Percentiles rank a stretch among this genome's conserved stretches.
Evolutionary conservation across 345 rosid genomes (phyloP).

Genomic region (Populus nigra): DNA sequence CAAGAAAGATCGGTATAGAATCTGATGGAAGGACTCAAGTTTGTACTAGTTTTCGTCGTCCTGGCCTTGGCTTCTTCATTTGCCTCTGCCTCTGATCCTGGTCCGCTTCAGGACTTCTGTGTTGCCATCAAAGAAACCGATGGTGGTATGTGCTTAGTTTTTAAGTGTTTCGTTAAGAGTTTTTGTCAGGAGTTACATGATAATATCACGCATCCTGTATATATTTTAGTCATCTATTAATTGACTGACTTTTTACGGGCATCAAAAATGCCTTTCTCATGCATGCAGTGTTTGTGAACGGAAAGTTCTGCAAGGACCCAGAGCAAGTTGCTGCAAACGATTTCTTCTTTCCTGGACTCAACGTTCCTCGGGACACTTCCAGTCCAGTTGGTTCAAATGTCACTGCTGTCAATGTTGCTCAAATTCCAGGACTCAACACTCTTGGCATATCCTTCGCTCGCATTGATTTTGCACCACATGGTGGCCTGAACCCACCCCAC

Average conservation of each 20-base stretch:
- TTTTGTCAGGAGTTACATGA: too few species aligned
- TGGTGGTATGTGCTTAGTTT: neutral
- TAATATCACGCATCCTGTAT: too few species aligned
- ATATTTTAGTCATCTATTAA: neutral
- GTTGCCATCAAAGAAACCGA: neutral
- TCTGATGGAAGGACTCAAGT: neutral
- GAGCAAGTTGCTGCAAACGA: neutral
- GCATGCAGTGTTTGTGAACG: conserved; percentile 7
- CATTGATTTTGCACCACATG: neutral
- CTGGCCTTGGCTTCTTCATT: neutral
- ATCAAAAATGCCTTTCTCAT: neutral
- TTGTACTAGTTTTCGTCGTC: neutral
- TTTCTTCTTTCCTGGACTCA: conserved; percentile 3
- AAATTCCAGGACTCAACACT: conserved; percentile 16
- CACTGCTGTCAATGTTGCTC: neutral
- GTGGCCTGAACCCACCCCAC: neutral
- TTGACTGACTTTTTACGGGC: neutral
- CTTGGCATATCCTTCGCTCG: conserved; percentile 6
- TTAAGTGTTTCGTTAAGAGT: too few species aligned
- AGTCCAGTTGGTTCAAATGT: neutral
- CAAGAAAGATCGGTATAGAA: too few species aligned
- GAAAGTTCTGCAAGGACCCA: conserved; percentile 15
- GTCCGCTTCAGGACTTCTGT: conserved; percentile 19
- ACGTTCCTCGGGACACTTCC: neutral
- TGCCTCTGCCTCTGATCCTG: conserved; percentile 3